Percentiles rank a stretch among this genome's conserved stretches.
Conservation (phyloP, 768 basidiomycete species). For the Boletus sensibilis region DNA sequence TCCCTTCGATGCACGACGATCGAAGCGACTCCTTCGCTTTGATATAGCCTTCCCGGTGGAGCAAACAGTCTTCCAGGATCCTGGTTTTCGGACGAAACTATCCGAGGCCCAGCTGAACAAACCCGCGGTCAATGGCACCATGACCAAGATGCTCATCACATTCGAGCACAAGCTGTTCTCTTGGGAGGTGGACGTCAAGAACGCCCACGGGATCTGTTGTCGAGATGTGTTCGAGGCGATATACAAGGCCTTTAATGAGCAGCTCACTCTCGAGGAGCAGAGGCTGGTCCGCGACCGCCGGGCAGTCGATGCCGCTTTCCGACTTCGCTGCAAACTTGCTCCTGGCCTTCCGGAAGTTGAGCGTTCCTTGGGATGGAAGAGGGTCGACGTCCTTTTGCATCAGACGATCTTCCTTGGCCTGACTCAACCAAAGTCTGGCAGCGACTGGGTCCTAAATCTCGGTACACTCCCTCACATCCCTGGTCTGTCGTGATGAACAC, state of each 20-base stretch:
- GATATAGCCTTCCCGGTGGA: conserved; percentile 49
- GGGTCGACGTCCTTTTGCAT: conserved; percentile 55
- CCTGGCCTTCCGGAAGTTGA: conserved; percentile 41
- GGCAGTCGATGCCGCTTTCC: conserved; percentile 43
- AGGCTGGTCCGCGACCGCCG: conserved; percentile 29
- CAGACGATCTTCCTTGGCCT: conserved; percentile 55
- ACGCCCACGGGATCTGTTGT: conserved; percentile 46
- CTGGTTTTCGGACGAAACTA: conserved; percentile 28
- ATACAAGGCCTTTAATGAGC: conserved; percentile 45
- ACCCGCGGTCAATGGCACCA: conserved; percentile 41
- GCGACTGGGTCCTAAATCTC: conserved; percentile 38
- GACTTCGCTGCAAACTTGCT: conserved; percentile 45
- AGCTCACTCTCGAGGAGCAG: conserved; percentile 47
- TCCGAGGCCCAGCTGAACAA: conserved; percentile 41
- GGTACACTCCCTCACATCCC: conserved; percentile 12
- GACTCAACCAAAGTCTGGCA: conserved; percentile 35
- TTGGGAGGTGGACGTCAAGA: conserved; percentile 44
- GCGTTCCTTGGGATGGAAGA: conserved; percentile 48
- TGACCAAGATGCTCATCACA: conserved; percentile 51
- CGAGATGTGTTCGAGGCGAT: conserved; percentile 62
- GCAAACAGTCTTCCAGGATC: conserved; percentile 24
- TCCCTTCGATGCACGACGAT: conserved; percentile 35
- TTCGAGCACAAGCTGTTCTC: conserved; percentile 38
- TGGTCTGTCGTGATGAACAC: conserved; percentile 10
- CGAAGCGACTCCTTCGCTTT: conserved; percentile 44